Percentiles rank a stretch among this genome's conserved stretches.
Conservation (phyloP, 169 alveolate genomes). For the Plasmodium falciparum region DNA sequence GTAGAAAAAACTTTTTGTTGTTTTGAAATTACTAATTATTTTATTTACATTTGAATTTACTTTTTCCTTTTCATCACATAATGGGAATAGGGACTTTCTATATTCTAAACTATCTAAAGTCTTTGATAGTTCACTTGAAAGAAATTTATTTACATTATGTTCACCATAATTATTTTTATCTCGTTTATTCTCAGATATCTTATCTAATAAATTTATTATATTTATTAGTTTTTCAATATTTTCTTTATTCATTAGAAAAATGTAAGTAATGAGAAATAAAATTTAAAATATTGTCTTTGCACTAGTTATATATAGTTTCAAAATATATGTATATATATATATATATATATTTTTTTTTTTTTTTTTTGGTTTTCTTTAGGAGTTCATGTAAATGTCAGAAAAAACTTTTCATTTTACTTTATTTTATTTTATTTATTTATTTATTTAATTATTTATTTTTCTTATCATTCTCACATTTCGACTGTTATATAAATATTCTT, state of each 20-base stretch:
- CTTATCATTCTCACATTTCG: no score
- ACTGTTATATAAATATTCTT: no score
- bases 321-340: neutral
- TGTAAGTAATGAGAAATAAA: neutral
- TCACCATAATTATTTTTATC: neutral
- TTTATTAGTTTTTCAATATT: slow-evolving; percentile 54
- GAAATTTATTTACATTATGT: slow-evolving; percentile 10
- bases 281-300: neutral
- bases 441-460: no score
- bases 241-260: slow-evolving; percentile 56
- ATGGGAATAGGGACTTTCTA: slow-evolving; percentile 33
- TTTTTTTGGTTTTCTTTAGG: no score
- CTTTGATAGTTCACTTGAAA: slow-evolving; percentile 54
- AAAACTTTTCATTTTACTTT: no score
- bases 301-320: neutral
- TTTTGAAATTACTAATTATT: slow-evolving; percentile 63
- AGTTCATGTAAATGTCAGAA: no score
- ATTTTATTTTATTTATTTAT: no score
- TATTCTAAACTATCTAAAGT: slow-evolving; percentile 32
- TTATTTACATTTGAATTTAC: slow-evolving; percentile 20
- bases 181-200: slow-evolving; percentile 16
- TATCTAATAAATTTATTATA: slow-evolving; percentile 43
- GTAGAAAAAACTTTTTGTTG: slow-evolving; percentile 54
- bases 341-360: neutral
- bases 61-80: slow-evolving; percentile 25